Evolutionary conservation across 1,139 yeast genomes (phyloP), one percentile per base, ranked within the genome.

Genomic region (Yamadazyma buinensis): DNA sequence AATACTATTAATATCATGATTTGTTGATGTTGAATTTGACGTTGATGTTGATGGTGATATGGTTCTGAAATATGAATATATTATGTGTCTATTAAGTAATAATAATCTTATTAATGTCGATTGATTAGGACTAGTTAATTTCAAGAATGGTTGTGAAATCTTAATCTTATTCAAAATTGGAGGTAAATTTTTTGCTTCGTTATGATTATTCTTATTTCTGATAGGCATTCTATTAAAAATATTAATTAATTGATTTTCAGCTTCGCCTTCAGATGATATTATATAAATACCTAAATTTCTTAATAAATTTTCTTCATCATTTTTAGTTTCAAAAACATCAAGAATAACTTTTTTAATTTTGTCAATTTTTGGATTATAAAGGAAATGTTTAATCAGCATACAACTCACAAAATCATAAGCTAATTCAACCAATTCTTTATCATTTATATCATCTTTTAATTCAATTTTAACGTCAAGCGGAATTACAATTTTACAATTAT

Each of bases 141-240:
- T 30, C 6, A 30, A n/a, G 13, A 19, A 25, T 7, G 29, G 29
- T 26, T 30, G 28, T 10, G 33, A 29, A n/a, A 30, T 30, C n/a
- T 29, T 29, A 10, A 27, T 27, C 7, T 10, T 13, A 17, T 17
- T 17, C 7, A 17, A n/a, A n/a, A n/a, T n/a, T n/a, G n/a, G n/a
- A n/a, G n/a, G n/a, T n/a, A n/a, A n/a, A n/a, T n/a, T n/a, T n/a
- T n/a, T n/a, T n/a, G n/a, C n/a, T n/a, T n/a, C n/a, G n/a, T n/a
- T n/a, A n/a, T n/a, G n/a, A n/a, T n/a, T n/a, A n/a, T n/a, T n/a
- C n/a, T n/a, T n/a, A n/a, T n/a, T n/a, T n/a, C n/a, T n/a, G n/a
- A n/a, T n/a, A n/a, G n/a, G n/a, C n/a, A n/a, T n/a, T n/a, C n/a
- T n/a, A n/a, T n/a, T n/a, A n/a, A 32, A 17, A 19, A 23, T 23